Percentiles rank a stretch among this genome's conserved stretches.
Evolutionary conservation across 495 filamentous ascomycete species (phyloP).

Genomic region (Podospora didyma): DNA sequence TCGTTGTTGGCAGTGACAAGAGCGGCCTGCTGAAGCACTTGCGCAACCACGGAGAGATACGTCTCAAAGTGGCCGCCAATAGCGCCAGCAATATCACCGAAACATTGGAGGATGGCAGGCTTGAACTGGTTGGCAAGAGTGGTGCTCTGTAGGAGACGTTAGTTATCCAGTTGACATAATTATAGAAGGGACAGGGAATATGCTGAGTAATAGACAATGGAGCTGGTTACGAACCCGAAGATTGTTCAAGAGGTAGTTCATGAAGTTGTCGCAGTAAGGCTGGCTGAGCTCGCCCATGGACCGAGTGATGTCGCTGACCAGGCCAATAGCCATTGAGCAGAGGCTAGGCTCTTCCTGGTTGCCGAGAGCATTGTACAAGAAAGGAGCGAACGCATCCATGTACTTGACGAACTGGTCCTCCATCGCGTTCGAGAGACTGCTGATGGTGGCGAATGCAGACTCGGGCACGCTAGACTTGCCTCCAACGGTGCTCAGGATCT

Average conservation of each 20-base stretch:
- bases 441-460: slow-evolving; percentile 83
- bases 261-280: slow-evolving; percentile 93
- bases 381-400: slow-evolving; percentile 90
- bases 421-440: slow-evolving; percentile 77
- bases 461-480: slow-evolving; percentile 93
- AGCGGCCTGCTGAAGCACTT: slow-evolving; percentile 90
- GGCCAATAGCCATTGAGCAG: slow-evolving; percentile 94
- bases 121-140: slow-evolving; percentile 92
- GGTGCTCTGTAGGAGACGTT: slow-evolving; percentile 49
- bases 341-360: slow-evolving; percentile 93
- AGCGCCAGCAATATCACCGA: slow-evolving; percentile 95
- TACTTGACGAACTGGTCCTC: slow-evolving; percentile 93
- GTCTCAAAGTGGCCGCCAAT: slow-evolving; percentile 90
- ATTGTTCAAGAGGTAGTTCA: slow-evolving; percentile 92
- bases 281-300: slow-evolving; percentile 84
- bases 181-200: too few relatives aligned
- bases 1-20: slow-evolving; percentile 67
- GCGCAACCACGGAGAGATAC: slow-evolving; percentile 85
- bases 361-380: slow-evolving; percentile 84
- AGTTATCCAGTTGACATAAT: slow-evolving; percentile 16
- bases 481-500: slow-evolving; percentile 71
- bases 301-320: slow-evolving; percentile 92
- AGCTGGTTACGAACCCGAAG: slow-evolving; percentile 60
- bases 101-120: slow-evolving; percentile 95
- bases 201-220: neutral